Percentiles rank a stretch among this genome's conserved stretches.
These are phyloP conservation scores for Prorocentrum cordatum DNA, from an alignment of 169 alveolate species.

Conservation along the genomic window DNA sequence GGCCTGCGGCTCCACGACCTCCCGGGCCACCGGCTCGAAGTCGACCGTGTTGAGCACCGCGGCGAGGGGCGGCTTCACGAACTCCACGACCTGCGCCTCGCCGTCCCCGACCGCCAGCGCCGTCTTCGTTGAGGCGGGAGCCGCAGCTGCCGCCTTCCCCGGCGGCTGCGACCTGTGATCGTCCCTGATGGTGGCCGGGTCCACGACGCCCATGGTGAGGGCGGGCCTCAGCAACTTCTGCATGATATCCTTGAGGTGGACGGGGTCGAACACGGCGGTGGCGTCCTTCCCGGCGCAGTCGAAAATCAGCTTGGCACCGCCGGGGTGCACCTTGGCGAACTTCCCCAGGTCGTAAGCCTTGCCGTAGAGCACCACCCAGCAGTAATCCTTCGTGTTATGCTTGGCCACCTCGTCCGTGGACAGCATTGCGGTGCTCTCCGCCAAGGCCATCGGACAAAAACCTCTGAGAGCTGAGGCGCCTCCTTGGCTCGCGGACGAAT, in stretches of 20 bases:
- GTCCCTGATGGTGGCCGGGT: neutral
- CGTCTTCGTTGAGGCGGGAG: too few relatives aligned
- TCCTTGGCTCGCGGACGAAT: too few relatives aligned
- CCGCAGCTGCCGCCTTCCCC: too few relatives aligned
- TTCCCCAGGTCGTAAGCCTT: slow-evolving; percentile 7
- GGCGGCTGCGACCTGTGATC: too few relatives aligned
- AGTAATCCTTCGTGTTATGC: slow-evolving; percentile 50
- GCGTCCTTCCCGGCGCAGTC: slow-evolving; percentile 27
- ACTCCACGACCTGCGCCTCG: too few relatives aligned
- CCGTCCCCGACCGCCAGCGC: too few relatives aligned
- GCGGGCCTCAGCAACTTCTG: slow-evolving; percentile 10
- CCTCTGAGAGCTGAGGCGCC: too few relatives aligned
- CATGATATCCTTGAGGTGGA: slow-evolving; percentile 68
- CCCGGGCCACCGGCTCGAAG: slow-evolving; percentile 7
- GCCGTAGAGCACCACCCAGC: neutral
- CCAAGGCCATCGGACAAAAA: too few relatives aligned
- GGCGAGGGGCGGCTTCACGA: neutral
- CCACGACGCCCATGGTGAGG: neutral
- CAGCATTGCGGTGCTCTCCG: neutral
- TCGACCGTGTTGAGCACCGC: neutral
- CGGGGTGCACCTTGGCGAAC: slow-evolving; percentile 17
- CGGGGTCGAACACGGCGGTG: slow-evolving; percentile 36
- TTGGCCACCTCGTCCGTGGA: slow-evolving; percentile 63
- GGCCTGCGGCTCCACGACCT: neutral
- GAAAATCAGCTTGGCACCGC: neutral